Evolutionary conservation across 2,329 filamentous ascomycete species (phyloP), one percentile per base, ranked within the genome.

Genomic region (Didymella exigua): DNA sequence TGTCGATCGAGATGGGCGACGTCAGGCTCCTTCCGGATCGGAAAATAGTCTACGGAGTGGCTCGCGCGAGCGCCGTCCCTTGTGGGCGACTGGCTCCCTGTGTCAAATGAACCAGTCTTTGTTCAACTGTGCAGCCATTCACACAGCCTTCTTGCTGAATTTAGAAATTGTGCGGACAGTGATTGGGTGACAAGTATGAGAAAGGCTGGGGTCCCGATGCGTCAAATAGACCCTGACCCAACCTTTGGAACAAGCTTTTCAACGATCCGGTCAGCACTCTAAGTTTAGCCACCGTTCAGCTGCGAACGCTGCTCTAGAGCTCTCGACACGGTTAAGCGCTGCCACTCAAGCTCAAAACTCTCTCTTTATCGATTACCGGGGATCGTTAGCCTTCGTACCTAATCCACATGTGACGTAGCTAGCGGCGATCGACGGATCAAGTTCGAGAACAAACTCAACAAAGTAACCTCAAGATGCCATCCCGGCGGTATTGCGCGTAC

Each of bases 371-470:
- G 45, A 41, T 45, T 48, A 48, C 46, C 24, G 27, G 52, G 45
- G 41, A 40, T 16, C 31, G 42, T 31, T 37, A 37, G 47, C 9
- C 16, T 30, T 51, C 31, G 42, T 41, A 37, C 27, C 37, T 26
- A 43, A 44, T 23, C 54, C 54, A 51, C 43, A 30, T 21, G 49
- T 59, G 57, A 59, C 57, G 57, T 59, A 51, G 49, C 42, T 47
- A 56, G 52, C 53, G 46, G 53, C 56, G 49, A 59, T 59, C 40
- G 5, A 33, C 53, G 49, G 53, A 7, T 56, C 43, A 44, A 36
- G 44, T 48, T 56, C 47, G 42, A 55, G 56, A 50, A 53, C 49
- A 18, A n/a, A 49, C 49, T 48, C 57, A 56, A 59, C 49, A 59
- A 56, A 53, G 52, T 33, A 41, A 41, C 36, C 45, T 31, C 24